Evolutionary conservation across 352 stramenopile genomes (phyloP).

Genomic region (Globisporangium viniferum): DNA sequence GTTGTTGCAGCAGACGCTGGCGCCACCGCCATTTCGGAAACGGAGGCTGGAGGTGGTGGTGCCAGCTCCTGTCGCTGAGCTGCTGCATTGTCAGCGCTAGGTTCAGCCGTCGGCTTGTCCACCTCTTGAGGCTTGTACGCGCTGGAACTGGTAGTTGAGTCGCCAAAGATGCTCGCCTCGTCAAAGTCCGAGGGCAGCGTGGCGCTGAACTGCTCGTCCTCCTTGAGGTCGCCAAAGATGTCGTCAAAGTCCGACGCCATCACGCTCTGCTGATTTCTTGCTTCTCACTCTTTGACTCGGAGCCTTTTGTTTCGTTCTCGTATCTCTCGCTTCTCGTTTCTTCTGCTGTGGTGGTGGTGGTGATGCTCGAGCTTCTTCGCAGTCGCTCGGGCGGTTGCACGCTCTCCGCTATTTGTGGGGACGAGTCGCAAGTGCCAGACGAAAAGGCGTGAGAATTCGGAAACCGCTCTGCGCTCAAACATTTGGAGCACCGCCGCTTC

Average conservation of each 20-base stretch:
- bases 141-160: constrained; percentile 11
- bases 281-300: background rate
- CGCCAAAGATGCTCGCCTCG: constrained; percentile 51
- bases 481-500: background rate
- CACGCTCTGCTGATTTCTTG: background rate
- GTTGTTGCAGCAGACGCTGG: background rate
- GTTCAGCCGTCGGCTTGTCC: background rate
- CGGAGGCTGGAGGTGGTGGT: constrained; percentile 3
- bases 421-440: background rate
- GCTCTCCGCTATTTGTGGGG: constrained; percentile 1
- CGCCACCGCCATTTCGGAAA: background rate
- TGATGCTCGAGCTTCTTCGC: background rate
- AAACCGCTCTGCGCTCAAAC: constrained; percentile 3
- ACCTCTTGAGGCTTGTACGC: background rate
- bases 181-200: constrained; percentile 46
- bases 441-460: background rate
- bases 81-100: background rate
- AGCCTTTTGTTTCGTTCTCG: background rate
- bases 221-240: constrained; percentile 76
- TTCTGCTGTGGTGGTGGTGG: background rate
- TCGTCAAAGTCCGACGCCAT: constrained; percentile 70
- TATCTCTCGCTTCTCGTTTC: background rate
- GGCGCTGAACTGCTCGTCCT: constrained; percentile 45
- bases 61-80: background rate
- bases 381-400: constrained; percentile 7